A percentile compares a stretch with the other conserved stretches of the same genome.
phyloP scores from a whole-genome alignment of 805 yeast species.

The Candida corydali region DNA sequence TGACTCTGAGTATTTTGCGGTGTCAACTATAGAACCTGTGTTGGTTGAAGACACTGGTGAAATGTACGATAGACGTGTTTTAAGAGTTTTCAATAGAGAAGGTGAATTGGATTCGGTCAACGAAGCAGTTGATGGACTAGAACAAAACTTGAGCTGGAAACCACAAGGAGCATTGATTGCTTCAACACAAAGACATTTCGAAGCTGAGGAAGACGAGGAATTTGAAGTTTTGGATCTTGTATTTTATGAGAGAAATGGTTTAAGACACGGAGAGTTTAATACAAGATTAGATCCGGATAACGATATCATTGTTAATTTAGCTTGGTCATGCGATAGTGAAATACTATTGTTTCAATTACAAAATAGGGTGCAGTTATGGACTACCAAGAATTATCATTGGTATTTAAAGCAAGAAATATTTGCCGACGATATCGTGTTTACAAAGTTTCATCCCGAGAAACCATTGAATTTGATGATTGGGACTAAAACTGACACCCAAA shows the following conservation, averaged over 20 bases:
- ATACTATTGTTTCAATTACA: conserved; percentile 63
- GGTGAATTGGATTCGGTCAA: conserved; percentile 78
- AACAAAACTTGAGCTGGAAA: conserved; percentile 75
- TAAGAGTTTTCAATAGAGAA: conserved; percentile 77
- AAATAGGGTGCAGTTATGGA: conserved; percentile 79
- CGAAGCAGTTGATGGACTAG: conserved; percentile 84
- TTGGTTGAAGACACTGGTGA: conserved; percentile 35
- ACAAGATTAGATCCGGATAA: conserved; percentile 52
- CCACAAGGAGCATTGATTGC: conserved; percentile 90
- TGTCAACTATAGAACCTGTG: conserved; percentile 57
- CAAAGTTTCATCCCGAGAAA: conserved; percentile 87
- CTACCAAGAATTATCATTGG: conserved; percentile 93
- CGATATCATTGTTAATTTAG: conserved; percentile 46
- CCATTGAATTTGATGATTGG: conserved; percentile 72
- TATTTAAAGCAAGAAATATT: conserved; percentile 78
- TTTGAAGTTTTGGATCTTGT: conserved; percentile 50
- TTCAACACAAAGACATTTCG: conserved; percentile 61
- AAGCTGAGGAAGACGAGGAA: conserved; percentile 48
- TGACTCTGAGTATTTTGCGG: conserved; percentile 79
- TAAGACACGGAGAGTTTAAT: conserved; percentile 82
- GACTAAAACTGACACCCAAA: conserved; percentile 45
- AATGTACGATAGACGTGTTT: conserved; percentile 57
- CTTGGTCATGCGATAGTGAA: conserved; percentile 83
- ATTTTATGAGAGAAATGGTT: conserved; percentile 90
- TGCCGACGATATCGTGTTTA: conserved; percentile 31